Conservation (phyloP, 306 rosid genomes). For the Rosa persica region DNA sequence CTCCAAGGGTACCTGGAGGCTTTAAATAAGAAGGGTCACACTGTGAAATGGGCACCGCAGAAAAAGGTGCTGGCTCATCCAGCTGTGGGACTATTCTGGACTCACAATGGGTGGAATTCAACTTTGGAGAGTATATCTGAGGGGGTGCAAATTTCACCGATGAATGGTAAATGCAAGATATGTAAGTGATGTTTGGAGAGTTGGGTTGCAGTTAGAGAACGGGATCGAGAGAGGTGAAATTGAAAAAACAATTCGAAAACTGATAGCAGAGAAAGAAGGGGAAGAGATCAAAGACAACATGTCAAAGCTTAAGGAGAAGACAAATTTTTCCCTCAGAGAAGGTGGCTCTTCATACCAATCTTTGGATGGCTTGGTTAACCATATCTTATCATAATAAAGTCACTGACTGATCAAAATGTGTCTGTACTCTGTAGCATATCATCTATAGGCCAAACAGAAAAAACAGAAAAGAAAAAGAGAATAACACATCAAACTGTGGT, state of each 20-base stretch:
- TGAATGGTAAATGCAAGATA: constrained; percentile 52
- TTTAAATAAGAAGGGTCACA: constrained; percentile 37
- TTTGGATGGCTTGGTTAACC: constrained; percentile 7
- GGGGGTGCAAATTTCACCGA: constrained; percentile 51
- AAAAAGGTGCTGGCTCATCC: constrained; percentile 54
- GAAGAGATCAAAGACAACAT: constrained; percentile 36
- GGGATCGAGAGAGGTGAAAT: constrained; percentile 41
- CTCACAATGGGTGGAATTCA: constrained; percentile 66
- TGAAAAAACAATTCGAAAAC: constrained; percentile 32
- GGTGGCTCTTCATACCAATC: constrained; percentile 27
- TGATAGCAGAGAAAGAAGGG: constrained; percentile 47
- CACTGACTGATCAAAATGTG: not conserved
- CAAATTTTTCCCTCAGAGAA: constrained; percentile 20
- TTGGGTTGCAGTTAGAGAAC: constrained; percentile 41
- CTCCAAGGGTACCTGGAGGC: constrained; percentile 36
- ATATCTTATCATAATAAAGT: not conserved
- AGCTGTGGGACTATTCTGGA: constrained; percentile 56
- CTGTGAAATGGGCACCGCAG: constrained; percentile 75
- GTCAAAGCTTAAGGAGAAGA: constrained; percentile 36
- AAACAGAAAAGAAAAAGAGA: not conserved
- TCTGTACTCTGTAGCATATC: not conserved
- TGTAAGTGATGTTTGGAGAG: constrained; percentile 50
- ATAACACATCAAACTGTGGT: not conserved
- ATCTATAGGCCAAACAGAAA: not conserved
- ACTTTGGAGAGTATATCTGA: constrained; percentile 57